A percentile compares a stretch with the other conserved stretches of the same genome.
phyloP scores from a whole-genome alignment of 306 rosid species.

The Lathyrus aphaca region DNA sequence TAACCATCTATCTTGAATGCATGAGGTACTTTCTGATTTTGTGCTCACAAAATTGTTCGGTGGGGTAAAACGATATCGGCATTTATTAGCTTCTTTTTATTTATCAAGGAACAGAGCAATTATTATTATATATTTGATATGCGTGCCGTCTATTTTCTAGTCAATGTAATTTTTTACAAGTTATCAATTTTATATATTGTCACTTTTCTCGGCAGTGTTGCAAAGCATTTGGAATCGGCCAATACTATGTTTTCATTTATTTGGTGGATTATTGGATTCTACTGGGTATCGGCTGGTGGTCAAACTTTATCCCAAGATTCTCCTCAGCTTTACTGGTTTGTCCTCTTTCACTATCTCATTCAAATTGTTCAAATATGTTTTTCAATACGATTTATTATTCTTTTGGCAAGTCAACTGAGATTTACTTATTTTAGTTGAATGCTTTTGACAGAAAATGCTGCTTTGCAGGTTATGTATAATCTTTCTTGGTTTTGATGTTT shows the following conservation, averaged over 20 bases:
- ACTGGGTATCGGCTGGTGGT: constrained; percentile 95
- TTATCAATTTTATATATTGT: constrained; percentile 17
- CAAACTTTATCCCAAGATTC: constrained; percentile 68
- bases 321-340: constrained; percentile 92
- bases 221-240: constrained; percentile 93
- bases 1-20: constrained; percentile 4
- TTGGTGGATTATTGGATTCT: constrained; percentile 99
- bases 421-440: constrained; percentile 34
- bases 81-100: not conserved
- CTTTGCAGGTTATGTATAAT: constrained; percentile 89
- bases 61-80: not conserved
- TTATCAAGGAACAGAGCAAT: constrained; percentile 3
- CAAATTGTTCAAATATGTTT: constrained; percentile 15
- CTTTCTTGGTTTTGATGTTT: constrained; percentile 96
- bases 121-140: not conserved
- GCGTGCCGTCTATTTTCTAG: not conserved
- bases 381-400: constrained; percentile 23
- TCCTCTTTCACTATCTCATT: constrained; percentile 30
- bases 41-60: not conserved
- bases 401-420: constrained; percentile 35
- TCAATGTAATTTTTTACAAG: not conserved
- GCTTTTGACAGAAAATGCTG: constrained; percentile 37
- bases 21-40: not conserved
- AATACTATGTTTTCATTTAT: constrained; percentile 94
- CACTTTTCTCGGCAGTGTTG: constrained; percentile 54